phyloP scores from a whole-genome alignment of 768 basidiomycete species.

The Leucocoprinus birnbaumii region DNA sequence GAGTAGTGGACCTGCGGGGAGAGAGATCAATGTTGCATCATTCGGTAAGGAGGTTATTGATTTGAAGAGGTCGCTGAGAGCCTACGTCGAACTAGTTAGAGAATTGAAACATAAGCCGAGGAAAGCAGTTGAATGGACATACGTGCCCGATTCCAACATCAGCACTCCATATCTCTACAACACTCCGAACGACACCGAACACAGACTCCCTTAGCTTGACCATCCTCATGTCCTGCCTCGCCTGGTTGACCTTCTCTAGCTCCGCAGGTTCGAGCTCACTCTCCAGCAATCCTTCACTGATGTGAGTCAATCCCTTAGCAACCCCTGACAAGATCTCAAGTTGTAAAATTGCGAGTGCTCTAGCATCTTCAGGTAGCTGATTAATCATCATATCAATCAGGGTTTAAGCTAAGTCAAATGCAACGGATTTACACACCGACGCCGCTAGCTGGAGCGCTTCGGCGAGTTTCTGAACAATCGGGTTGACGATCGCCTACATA shows the following conservation, averaged over 20 bases:
- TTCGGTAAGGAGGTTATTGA: conserved; percentile 80
- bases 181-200: conserved; percentile 52
- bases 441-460: conserved; percentile 54
- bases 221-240: conserved; percentile 63
- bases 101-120: conserved; percentile 1
- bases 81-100: conserved; percentile 35
- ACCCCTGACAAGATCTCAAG: conserved; percentile 82
- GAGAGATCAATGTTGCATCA: conserved; percentile 75
- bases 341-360: conserved; percentile 61
- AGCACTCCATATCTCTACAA: conserved; percentile 74
- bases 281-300: conserved; percentile 64
- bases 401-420: background rate
- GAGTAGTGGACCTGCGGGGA: conserved; percentile 80
- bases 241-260: conserved; percentile 50
- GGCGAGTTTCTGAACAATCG: conserved; percentile 69
- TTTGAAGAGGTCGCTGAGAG: conserved; percentile 79
- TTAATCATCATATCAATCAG: background rate
- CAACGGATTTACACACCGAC: conserved; percentile 35
- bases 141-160: conserved; percentile 81
- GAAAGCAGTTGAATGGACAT: conserved; percentile 24
- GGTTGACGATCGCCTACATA: conserved; percentile 66
- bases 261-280: conserved; percentile 54
- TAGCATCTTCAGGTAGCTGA: conserved; percentile 75
- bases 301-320: conserved; percentile 82
- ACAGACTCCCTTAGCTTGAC: conserved; percentile 65